Evolutionary conservation across 2,329 filamentous ascomycete genomes (phyloP), one percentile per base, ranked within the genome.

Genomic region (Talaromyces sp.): DNA sequence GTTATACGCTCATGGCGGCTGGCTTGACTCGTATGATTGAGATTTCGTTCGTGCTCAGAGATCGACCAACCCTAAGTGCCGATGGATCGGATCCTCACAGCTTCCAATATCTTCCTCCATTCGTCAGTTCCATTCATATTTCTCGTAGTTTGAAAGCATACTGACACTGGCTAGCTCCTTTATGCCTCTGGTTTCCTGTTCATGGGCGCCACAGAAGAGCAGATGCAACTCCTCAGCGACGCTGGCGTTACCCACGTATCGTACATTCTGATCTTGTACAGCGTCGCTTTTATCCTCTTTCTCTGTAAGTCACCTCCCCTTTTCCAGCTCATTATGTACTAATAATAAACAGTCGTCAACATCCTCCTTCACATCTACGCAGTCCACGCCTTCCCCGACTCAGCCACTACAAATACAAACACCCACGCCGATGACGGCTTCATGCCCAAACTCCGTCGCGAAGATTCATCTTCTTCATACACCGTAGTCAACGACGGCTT

Each of bases 181-280:
- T 96, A 91, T 73, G 93, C 93, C 5, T 91, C 93, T 3, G 95
- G 95, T 1, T 97, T 98, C 80, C 84, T 99, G 47, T 99, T 99
- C 81, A 96, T 98, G 93, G 91, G 92, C 36, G 94, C 95, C 17
- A 98, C 93, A 0, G 95, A 98, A 76, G 93, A 99, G 80, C 95
- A 98, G 79, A 97, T 98, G 91, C 74, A 83, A 25, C 82, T 97
- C 1, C 83, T 98, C 5, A 84, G 87, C 47, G 82, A 86, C 45
- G 90, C 91, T 0, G 85, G 88, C 66, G 88, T 98, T 72, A 93
- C 93, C 29, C 92, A 96, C 73, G 91, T 98, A 49, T 90, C 93
- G 5, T 99, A 98, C 77, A 88, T 98, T 47, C 84, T 99, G 29
- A 93, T 98, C 62, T 82, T 97, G 10, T 98, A 91, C 83, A 96